Evolutionary conservation across 805 yeast species (phyloP), one percentile per base, ranked within the genome.

Genomic region (Starmerella lactis-condensi): DNA sequence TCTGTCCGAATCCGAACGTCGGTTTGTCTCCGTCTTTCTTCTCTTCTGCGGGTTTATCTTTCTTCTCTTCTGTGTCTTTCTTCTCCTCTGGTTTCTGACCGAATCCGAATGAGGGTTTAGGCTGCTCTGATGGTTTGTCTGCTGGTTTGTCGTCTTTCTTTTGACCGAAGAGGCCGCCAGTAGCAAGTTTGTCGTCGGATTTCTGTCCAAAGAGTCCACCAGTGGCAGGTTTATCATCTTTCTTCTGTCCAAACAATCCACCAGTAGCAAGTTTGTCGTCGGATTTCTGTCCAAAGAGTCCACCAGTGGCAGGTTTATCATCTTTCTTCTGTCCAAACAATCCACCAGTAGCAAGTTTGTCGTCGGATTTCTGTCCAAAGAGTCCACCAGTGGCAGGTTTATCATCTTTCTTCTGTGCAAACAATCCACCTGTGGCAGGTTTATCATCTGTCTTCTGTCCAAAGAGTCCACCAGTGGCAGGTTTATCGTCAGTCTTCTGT

Each of bases 1-100:
- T 26, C 6, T 10, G 12, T 13, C 46, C 47, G 27, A 45, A 41
- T 4, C 58, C 47, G 22, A 50, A 41, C 17, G 42, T 30, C 19
- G 37, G 24, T 24, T 35, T 33, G 15, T 25, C 39, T 13, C 15
- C 39, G 18, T 16, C 45, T 32, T 29, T 42, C 32, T 24, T 32
- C n/a, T 32, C 33, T 5, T 17, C 26, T 17, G 10, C 37, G 14
- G 39, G 31, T 24, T 37, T 37, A n/a, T 37, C 18, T 9, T 12
- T 13, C n/a, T 8, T 7, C 11, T 27, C 14, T 19, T 22, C 23
- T 11, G 7, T 27, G 11, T 25, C 32, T 18, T 26, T 26, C 16
- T 27, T 31, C 14, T 28, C 30, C 6, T 6, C 26, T 12, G 26
- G 6, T 16, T 23, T 23, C 16, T 16, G 9, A 9, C 26, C 26